A percentile compares a stretch with the other conserved stretches of the same genome.
These are phyloP conservation scores for Morella rubra DNA, from an alignment of 306 rosid species.

Conservation along the genomic window DNA sequence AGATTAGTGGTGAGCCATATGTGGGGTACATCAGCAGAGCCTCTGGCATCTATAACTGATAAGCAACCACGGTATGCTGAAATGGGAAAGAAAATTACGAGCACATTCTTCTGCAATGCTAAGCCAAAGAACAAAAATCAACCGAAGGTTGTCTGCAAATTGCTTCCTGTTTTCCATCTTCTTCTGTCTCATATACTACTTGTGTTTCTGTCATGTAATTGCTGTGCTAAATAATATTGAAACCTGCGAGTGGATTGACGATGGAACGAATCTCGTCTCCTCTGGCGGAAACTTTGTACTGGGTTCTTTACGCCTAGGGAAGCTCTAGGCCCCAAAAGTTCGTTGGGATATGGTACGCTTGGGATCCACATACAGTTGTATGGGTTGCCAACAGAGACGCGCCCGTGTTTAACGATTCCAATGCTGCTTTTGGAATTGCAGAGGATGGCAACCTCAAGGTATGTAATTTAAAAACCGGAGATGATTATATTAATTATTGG, in stretches of 20 bases:
- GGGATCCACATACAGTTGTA: neutral
- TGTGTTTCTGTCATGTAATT: neutral
- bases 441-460: neutral
- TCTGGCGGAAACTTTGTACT: slow-evolving; percentile 19
- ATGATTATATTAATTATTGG: too few relatives aligned
- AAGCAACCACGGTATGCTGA: too few relatives aligned
- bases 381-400: neutral
- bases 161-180: neutral
- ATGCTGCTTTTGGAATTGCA: neutral
- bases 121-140: neutral
- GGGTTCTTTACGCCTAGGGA: slow-evolving; percentile 33
- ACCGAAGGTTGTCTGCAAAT: neutral
- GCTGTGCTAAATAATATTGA: neutral
- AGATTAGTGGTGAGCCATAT: too few relatives aligned
- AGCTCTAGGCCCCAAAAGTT: too few relatives aligned
- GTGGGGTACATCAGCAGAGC: too few relatives aligned
- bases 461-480: neutral
- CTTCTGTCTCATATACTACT: neutral
- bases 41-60: too few relatives aligned
- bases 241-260: neutral
- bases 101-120: neutral
- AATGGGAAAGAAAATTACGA: too few relatives aligned
- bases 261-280: slow-evolving; percentile 28
- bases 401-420: neutral
- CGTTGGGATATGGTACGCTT: too few relatives aligned